Percentiles rank a stretch among this genome's conserved stretches.
These are phyloP conservation scores for Boletus sp. DNA, from an alignment of 768 basidiomycete genomes.

Conservation along the genomic window DNA sequence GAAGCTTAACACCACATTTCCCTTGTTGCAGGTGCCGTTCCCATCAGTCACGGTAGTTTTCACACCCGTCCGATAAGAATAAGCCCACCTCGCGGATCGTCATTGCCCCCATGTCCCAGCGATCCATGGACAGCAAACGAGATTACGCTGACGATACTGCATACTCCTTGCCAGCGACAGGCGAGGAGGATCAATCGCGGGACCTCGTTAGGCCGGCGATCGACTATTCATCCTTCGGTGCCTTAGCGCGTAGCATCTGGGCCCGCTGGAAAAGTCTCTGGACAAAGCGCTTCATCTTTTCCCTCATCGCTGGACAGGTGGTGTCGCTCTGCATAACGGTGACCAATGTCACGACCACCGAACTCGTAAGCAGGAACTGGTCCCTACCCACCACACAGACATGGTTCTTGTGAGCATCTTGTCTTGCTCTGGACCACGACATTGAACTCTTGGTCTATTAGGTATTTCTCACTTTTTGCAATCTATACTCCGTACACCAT, in stretches of 20 bases:
- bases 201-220: conserved; percentile 51
- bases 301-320: conserved; percentile 73
- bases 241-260: conserved; percentile 51
- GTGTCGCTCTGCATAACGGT: conserved; percentile 87
- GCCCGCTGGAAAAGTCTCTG: conserved; percentile 70
- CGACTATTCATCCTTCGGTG: conserved; percentile 55
- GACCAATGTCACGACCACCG: conserved; percentile 84
- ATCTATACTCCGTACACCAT: conserved; percentile 89
- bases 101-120: conserved; percentile 9
- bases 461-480: conserved; percentile 73
- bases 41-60: neutral
- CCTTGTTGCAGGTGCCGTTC: conserved; percentile 3
- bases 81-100: neutral
- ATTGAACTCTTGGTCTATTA: conserved; percentile 25
- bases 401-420: conserved; percentile 65
- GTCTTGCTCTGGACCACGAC: neutral
- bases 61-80: conserved; percentile 13
- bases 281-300: conserved; percentile 69
- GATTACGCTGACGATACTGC: conserved; percentile 13
- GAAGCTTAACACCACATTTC: conserved; percentile 12
- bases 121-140: conserved; percentile 26
- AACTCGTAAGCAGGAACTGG: conserved; percentile 68
- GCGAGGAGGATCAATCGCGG: neutral
- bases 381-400: conserved; percentile 77
- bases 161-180: neutral